Evolutionary conservation across 257 asterid genomes (phyloP), one percentile per base, ranked within the genome.

Genomic region (Solanum medicagineum): DNA sequence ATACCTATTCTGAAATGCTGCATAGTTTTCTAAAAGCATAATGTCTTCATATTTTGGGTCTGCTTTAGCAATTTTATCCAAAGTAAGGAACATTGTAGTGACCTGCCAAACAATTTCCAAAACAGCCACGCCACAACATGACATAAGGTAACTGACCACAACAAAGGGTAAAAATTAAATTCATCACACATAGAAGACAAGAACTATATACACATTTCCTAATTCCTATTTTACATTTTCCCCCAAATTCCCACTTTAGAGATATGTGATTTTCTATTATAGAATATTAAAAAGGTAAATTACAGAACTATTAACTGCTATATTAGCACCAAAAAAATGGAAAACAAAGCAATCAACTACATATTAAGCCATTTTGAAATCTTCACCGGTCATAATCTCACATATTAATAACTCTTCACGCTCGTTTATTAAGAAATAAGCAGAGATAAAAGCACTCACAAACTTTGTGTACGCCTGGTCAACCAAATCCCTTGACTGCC

Each of bases 1-100:
- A 19, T 90, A 97, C 99, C 99, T 94, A 90, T 97, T 97, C 83
- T 97, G 99, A 85, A 97, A 97, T 82, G 98, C 95, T 55, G 99
- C 99, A 90, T 97, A 97, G 91, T 97, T 97, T 92, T 97, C 99
- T 83, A 97, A 85, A 55, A 97, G 98, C 90, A 94, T 66, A 86
- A 97, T 89, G 85, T 97, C 99, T 68, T 94, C 83, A 86, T 94
- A 95, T 85, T 97, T 97, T 69, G 91, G 85, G 88, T 97, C 99
- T 71, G 89, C 92, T 89, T 94, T 98, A 89, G 98, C 92, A 88
- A 97, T 91, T 91, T 93, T 97, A 86, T 97, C 99, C 94, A 95
- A 87, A 66, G 98, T 95, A 88, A 94, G 98, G 89, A 97, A 97
- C 99, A 97, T 97, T 88, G 95, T 92, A 12, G 95, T 93, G 45